Evolutionary conservation across 768 basidiomycete species (phyloP), one percentile per base, ranked within the genome.

Genomic region (Paxillus rubicundulus): DNA sequence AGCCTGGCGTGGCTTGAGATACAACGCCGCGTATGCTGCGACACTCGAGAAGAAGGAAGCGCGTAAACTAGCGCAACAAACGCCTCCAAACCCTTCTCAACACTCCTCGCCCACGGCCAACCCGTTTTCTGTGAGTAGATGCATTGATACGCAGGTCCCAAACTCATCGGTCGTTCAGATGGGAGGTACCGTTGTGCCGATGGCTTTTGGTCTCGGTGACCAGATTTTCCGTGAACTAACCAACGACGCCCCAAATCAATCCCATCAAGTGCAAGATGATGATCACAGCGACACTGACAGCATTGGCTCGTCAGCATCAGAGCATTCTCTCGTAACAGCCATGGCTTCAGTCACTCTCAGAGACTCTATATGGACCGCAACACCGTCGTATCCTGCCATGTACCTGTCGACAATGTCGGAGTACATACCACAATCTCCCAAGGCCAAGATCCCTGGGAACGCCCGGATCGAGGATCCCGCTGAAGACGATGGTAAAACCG

Each of bases 381-480:
- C 84, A 4, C 88, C 90, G 0, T 74, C 79, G 2, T 89, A 89
- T 59, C 73, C 78, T 9, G 73, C 88, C 0, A 59, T 86, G 3
- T 93, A 92, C 63, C 75, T 93, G 39, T 90, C 88, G 10, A 92
- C 90, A 1, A 62, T 74, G 4, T 74, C 82, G 4, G 91, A 93
- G 66, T 89, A 87, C 63, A 71, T 92, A 10, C 81, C 86, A 3
- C 78, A 82, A 1, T 73, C 75, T 45, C 63, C 81, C 10, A 84
- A 81, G 47, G 49, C 66, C 40, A 84, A 77, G 56, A 60, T 76
- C 0, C 71, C 77, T 1, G 63, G 77, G 2, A 74, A 68, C 14
- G 63, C 46, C 8, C 55, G 62, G 5, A 70, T 77, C 17, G 74
- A 76, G 9, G 71, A 83, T 34, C 70, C 74, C 20, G 74, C 76